phyloP scores from a whole-genome alignment of 768 basidiomycete species.

The Rhodosporidiobolus odoratus region DNA sequence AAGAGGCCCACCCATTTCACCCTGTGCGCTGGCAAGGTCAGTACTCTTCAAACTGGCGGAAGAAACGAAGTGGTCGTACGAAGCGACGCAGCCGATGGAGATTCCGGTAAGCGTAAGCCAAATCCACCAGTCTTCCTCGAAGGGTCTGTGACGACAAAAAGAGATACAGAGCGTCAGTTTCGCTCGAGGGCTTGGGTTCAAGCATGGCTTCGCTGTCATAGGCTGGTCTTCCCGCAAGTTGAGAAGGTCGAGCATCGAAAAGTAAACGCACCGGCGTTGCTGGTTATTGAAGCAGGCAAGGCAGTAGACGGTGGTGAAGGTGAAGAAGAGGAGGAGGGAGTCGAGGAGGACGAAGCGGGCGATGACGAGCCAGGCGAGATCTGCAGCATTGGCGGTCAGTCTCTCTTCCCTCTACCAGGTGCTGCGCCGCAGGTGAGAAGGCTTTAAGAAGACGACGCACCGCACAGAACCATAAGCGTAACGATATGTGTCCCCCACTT shows the following conservation, averaged over 20 bases:
- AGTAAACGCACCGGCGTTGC: conserved; percentile 72
- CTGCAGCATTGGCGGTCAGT: conserved; percentile 50
- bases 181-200: too few relatives aligned
- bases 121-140: conserved; percentile 94
- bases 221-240: too few relatives aligned
- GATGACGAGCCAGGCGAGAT: conserved; percentile 93
- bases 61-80: conserved; percentile 51
- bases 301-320: conserved; percentile 91
- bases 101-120: conserved; percentile 91
- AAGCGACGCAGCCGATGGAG: conserved; percentile 91
- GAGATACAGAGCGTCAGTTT: neutral
- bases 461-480: conserved; percentile 85
- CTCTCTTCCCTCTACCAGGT: neutral
- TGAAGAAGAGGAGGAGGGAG: conserved; percentile 98
- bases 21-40: conserved; percentile 49
- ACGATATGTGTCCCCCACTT: conserved; percentile 83
- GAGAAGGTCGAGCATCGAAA: neutral
- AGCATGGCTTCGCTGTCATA: too few relatives aligned
- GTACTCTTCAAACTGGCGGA: neutral
- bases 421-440: neutral
- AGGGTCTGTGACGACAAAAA: conserved; percentile 57
- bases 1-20: conserved; percentile 96
- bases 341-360: conserved; percentile 96
- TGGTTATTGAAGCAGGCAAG: conserved; percentile 96
- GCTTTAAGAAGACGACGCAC: conserved; percentile 53